Evolutionary conservation across 2,329 filamentous ascomycete genomes (phyloP).

Genomic region (Fusarium fracticaudum): DNA sequence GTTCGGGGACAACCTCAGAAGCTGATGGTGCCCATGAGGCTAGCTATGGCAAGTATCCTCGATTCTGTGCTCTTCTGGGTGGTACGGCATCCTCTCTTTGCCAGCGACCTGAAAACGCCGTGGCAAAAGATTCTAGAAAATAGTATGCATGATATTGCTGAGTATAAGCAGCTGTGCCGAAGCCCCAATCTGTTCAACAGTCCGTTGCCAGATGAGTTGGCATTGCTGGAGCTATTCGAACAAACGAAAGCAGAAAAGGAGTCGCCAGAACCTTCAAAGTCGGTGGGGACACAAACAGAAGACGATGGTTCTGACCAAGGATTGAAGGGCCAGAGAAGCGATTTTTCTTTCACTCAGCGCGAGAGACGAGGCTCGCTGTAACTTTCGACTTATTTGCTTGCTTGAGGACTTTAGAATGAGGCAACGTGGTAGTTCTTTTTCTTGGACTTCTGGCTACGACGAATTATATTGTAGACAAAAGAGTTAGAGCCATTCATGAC

Average conservation of each 20-base stretch:
- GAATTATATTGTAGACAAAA: slow-evolving; percentile 23
- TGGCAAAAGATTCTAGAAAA: slow-evolving; percentile 41
- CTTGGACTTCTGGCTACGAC: slow-evolving; percentile 3
- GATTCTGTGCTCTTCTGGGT: slow-evolving; percentile 44
- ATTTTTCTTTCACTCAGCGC: not conserved
- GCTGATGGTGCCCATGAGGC: slow-evolving; percentile 46
- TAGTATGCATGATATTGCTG: slow-evolving; percentile 42
- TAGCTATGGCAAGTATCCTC: slow-evolving; percentile 46
- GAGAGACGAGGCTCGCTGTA: slow-evolving; percentile 35
- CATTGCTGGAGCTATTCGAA: slow-evolving; percentile 35
- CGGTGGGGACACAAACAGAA: not conserved
- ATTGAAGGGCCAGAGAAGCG: not conserved
- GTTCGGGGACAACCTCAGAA: slow-evolving; percentile 33
- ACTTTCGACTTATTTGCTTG: not conserved
- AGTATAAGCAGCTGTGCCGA: slow-evolving; percentile 36
- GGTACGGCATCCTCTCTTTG: slow-evolving; percentile 36
- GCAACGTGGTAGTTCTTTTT: not conserved
- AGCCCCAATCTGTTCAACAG: slow-evolving; percentile 17
- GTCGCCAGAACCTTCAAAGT: not conserved
- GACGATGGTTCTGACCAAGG: not conserved
- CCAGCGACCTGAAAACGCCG: slow-evolving; percentile 37
- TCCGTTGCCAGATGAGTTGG: slow-evolving; percentile 28
- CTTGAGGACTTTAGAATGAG: not conserved
- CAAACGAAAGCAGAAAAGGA: not conserved
- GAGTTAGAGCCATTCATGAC: slow-evolving; percentile 2